phyloP scores from a whole-genome alignment of 345 rosid genomes.

The Murraya paniculata region DNA sequence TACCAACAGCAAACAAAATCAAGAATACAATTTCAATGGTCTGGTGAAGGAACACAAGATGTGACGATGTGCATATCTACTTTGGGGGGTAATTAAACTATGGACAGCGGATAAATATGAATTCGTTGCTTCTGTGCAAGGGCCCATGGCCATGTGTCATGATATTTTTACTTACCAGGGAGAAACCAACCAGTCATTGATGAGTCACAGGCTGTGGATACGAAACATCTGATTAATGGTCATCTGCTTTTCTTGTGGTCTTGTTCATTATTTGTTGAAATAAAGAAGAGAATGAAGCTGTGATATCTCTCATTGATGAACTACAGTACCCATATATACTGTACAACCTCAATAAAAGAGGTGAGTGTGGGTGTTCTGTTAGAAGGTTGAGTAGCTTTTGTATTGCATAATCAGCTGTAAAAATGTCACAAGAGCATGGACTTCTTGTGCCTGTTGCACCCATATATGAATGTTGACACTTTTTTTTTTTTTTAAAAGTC shows the following conservation, averaged over 20 bases:
- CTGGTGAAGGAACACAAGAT: constrained; percentile 3
- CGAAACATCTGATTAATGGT: not conserved
- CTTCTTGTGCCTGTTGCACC: not conserved
- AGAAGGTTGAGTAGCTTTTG: constrained; percentile 1
- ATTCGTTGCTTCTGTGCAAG: constrained; percentile 17
- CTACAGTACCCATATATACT: too few species aligned
- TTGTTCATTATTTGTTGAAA: constrained; percentile 4
- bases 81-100: constrained; percentile 13
- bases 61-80: not conserved
- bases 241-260: constrained; percentile 7
- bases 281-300: not conserved
- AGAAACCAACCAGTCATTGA: constrained; percentile 2
- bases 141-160: not conserved
- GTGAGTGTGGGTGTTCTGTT: too few species aligned
- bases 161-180: not conserved
- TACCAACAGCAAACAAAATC: not conserved
- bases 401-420: not conserved
- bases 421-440: not conserved
- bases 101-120: constrained; percentile 11
- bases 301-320: too few species aligned
- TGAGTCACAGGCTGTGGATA: constrained; percentile 10
- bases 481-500: not conserved
- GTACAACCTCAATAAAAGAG: too few species aligned
- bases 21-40: not conserved
- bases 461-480: not conserved